Conservation (phyloP, 2,329 filamentous ascomycete genomes). For the Tolypocladium capitatum region DNA sequence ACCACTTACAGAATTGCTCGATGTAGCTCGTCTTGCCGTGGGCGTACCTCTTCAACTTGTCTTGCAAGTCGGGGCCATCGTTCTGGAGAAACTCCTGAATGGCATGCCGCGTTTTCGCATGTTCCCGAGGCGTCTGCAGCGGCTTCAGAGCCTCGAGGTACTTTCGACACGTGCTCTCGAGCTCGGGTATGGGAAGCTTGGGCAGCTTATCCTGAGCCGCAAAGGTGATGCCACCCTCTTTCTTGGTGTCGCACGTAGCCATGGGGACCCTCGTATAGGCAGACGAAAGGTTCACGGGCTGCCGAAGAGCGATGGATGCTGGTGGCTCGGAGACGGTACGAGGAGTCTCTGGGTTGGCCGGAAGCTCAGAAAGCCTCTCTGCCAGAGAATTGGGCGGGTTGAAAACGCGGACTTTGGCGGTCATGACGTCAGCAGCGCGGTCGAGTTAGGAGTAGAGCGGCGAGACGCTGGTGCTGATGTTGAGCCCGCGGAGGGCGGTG, state of each 20-base stretch:
- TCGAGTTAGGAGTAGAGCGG: slow-evolving; percentile 51
- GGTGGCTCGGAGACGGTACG: slow-evolving; percentile 26
- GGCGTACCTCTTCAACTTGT: slow-evolving; percentile 82
- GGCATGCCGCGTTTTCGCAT: slow-evolving; percentile 67
- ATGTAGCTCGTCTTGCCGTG: slow-evolving; percentile 90
- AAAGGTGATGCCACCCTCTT: slow-evolving; percentile 70
- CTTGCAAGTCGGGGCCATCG: slow-evolving; percentile 76
- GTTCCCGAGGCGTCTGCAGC: slow-evolving; percentile 68
- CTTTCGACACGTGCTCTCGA: slow-evolving; percentile 63
- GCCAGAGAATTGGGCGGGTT: slow-evolving; percentile 60
- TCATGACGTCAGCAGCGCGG: slow-evolving; percentile 20
- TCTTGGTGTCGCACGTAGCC: slow-evolving; percentile 36
- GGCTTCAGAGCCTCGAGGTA: slow-evolving; percentile 72
- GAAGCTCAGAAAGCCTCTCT: slow-evolving; percentile 44
- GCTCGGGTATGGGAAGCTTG: slow-evolving; percentile 83
- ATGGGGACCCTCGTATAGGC: slow-evolving; percentile 35
- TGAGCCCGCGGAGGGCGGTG: slow-evolving; percentile 75
- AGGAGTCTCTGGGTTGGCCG: slow-evolving; percentile 21
- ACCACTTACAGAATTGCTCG: slow-evolving; percentile 83
- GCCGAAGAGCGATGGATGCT: slow-evolving; percentile 3
- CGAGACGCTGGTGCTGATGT: slow-evolving; percentile 66
- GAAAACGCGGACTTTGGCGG: slow-evolving; percentile 22
- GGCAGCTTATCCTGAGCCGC: slow-evolving; percentile 77
- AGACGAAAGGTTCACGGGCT: slow-evolving; percentile 11
- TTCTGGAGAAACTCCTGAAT: slow-evolving; percentile 69